Evolutionary conservation across 2,329 filamentous ascomycete species (phyloP), one percentile per base, ranked within the genome.

Genomic region (Trichoderma harzianum): DNA sequence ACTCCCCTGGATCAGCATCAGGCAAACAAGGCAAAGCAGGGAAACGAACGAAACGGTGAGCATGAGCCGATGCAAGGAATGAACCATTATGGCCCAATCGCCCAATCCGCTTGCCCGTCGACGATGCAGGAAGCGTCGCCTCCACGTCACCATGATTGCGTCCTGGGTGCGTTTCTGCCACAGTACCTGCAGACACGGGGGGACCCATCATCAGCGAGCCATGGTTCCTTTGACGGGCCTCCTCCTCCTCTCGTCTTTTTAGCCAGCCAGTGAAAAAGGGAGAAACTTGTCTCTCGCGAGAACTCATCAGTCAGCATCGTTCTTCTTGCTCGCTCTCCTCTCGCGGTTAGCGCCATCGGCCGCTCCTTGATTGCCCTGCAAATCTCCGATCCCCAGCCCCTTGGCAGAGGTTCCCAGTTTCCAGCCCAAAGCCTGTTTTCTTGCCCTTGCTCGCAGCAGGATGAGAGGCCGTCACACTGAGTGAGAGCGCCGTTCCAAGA

Each of bases 281-380:
- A 39, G 55, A 51, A 39, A 34, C 28, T 43, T 51, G 53, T 51
- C 58, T 62, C 58, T 30, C 14, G 28, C 30, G 28, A 34, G 28
- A 60, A 34, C 65, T 60, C 55, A n/a, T 18, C 36, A 43, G 8
- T 43, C 62, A 65, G 55, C 66, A 11, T 61, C n/a, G 21, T 8
- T 43, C 36, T 16, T 47, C 32, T 7, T 55, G 28, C 62, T 71
- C 66, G 61, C 57, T 60, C 36, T 57, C 69, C 26, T 64, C 30
- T 63, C 43, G 8, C 57, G 66, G 72, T 58, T 74, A 73, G 74
- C 74, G 73, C 62, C 69, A 71, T 74, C 70, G 72, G 70, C 61
- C 21, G 63, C 71, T 73, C 70, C 74, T 76, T 67, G 74, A 75
- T 76, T 65, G 51, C 65, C 69, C 72, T 75, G 70, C 72, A 57